Evolutionary conservation across 1,284 basidiomycete genomes (phyloP).

Genomic region (Schizophyllum commune): DNA sequence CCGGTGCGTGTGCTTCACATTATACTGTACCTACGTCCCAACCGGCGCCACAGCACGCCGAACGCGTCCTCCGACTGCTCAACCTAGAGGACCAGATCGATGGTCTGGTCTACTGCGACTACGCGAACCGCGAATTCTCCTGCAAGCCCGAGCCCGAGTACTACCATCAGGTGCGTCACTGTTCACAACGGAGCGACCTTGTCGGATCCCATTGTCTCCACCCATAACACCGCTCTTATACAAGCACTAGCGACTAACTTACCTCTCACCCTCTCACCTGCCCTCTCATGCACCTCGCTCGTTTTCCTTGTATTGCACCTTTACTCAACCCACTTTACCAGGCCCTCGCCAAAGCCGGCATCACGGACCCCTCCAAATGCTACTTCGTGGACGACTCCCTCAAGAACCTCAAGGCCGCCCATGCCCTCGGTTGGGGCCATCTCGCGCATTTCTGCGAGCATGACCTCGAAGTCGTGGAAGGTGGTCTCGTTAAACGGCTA

Average conservation of each 20-base stretch:
- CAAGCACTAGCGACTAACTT: background rate
- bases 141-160: constrained; percentile 80
- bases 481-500: constrained; percentile 48
- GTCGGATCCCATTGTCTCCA: background rate
- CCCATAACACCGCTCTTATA: background rate
- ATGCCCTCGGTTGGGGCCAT: constrained; percentile 58
- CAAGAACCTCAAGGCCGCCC: constrained; percentile 59
- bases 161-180: constrained; percentile 45
- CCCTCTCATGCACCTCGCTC: background rate
- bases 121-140: constrained; percentile 57
- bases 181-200: background rate
- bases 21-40: background rate
- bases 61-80: constrained; percentile 72
- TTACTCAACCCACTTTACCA: constrained; percentile 17
- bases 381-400: constrained; percentile 73
- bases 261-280: background rate
- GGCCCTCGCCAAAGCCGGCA: constrained; percentile 55
- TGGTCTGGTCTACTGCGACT: constrained; percentile 79
- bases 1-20: constrained; percentile 39
- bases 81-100: constrained; percentile 72
- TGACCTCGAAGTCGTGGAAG: constrained; percentile 54
- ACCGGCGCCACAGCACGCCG: constrained; percentile 58
- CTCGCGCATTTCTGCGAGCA: constrained; percentile 69
- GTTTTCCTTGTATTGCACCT: background rate
- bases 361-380: constrained; percentile 58